These are phyloP conservation scores for Daldinia concentrica DNA, from an alignment of 495 filamentous ascomycete species.

Conservation along the genomic window DNA sequence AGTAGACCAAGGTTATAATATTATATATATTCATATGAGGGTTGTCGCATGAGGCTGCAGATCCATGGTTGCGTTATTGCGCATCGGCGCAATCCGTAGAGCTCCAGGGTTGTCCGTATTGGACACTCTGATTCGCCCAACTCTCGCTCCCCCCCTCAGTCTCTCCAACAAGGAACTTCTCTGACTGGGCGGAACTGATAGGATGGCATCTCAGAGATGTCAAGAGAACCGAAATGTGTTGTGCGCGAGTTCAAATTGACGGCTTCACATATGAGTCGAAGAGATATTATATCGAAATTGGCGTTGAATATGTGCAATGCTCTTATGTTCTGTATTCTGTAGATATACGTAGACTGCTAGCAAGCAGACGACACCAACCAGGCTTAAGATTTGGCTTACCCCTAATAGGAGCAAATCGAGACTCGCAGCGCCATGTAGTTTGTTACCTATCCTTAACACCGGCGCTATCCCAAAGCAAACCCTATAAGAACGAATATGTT, in stretches of 20 bases:
- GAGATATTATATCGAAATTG: neutral
- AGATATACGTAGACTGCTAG: slow-evolving; percentile 17
- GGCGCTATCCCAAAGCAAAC: slow-evolving; percentile 28
- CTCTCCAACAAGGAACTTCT: neutral
- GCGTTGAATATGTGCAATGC: neutral
- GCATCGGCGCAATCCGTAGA: slow-evolving; percentile 32
- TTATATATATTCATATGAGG: neutral
- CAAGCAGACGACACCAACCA: neutral
- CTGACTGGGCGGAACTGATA: neutral
- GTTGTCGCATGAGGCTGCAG: neutral
- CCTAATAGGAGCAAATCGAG: slow-evolving; percentile 27
- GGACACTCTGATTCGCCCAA: neutral
- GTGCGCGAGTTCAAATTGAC: neutral
- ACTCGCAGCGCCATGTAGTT: neutral
- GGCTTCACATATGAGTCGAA: neutral
- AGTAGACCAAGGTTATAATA: neutral
- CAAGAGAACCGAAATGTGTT: slow-evolving; percentile 8
- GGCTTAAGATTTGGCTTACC: slow-evolving; percentile 24
- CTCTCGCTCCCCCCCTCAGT: slow-evolving; percentile 16
- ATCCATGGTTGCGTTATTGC: slow-evolving; percentile 23
- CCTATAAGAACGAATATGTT: slow-evolving; percentile 1
- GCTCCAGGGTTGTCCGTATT: neutral
- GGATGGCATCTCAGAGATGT: neutral
- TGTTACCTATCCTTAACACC: slow-evolving; percentile 25
- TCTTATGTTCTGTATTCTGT: neutral